Percentiles rank a stretch among this genome's conserved stretches.
Evolutionary conservation across 2,329 filamentous ascomycete genomes (phyloP).

Genomic region (Penicillium freii): DNA sequence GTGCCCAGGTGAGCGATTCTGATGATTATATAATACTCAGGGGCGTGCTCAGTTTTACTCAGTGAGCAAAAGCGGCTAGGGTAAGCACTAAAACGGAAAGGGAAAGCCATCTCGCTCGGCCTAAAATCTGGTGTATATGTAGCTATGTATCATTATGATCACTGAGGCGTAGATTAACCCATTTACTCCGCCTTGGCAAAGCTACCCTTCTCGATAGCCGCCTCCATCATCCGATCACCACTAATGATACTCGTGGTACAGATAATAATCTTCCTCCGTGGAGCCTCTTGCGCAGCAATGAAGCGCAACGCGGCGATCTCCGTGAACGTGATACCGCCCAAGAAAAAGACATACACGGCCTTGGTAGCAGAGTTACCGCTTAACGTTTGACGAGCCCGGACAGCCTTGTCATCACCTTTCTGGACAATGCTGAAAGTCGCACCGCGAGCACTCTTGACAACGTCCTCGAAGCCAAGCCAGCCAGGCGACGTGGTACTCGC

Average conservation of each 20-base stretch:
- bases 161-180: not conserved
- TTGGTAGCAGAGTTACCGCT: conserved; percentile 74
- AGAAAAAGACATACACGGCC: conserved; percentile 91
- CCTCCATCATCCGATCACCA: conserved; percentile 84
- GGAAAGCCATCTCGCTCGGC: no score
- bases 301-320: conserved; percentile 94
- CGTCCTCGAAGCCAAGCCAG: conserved; percentile 92
- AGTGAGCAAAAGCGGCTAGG: no score
- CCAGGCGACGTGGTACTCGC: conserved; percentile 67
- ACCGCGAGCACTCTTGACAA: conserved; percentile 81
- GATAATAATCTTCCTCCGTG: conserved; percentile 79
- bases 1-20: no score
- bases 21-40: no score
- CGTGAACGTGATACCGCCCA: conserved; percentile 94
- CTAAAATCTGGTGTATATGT: no score
- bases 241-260: conserved; percentile 89
- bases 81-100: no score
- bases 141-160: not conserved
- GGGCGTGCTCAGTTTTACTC: no score
- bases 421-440: conserved; percentile 90
- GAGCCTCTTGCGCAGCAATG: conserved; percentile 79
- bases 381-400: conserved; percentile 79
- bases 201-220: conserved; percentile 70
- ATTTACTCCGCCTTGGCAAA: conserved; percentile 48
- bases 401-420: conserved; percentile 87